Base-by-base conservation (phyloP, 495 filamentous ascomycete species). In the Tuber calosporum region DNA sequence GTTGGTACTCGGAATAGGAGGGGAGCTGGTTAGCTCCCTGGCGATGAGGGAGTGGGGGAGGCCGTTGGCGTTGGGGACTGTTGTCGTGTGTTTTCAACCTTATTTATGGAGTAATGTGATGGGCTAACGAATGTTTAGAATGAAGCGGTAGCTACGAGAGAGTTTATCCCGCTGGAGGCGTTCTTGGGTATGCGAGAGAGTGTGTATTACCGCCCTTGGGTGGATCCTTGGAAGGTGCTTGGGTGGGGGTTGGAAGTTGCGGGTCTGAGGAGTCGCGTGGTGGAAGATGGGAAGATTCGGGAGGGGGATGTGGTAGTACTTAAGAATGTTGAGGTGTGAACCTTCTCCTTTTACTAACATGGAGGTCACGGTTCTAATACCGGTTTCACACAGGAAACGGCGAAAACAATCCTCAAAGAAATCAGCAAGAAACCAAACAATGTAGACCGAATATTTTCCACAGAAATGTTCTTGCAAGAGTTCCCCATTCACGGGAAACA, bases 61-160 rank as follows among this genome's bases (percentile, higher is more conserved):
- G 36, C 95, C 95, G 30, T 85, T 94, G n/a, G 92, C 90, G 11
- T 83, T 99, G 4, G 90, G 89, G 3, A 86, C 89, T 36, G 95
- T 94, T 58, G 84, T 98, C 80, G 88, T 89, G 84, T 42, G 80
- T 91, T n/a, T 86, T 87, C 41, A 89, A 89, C 88, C 34, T 84
- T 98, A 74, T 90, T 93, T 78, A 89, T 86, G 20, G 87, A 88
- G 67, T 89, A 95, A 81, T 94, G 87, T 84, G 95, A 95, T 30
- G 86, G 90, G 13, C 83, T 99, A 4, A 90, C 89, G 4, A 86
- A 89, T 34, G 96, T 93, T 48, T 84, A 98, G 83, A 85, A 88
- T 40, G 94, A 98, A 74, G 90, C 92, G 0, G 81, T 95, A 4
- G 83, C 83, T 45, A 88, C 86, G 71, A 87, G 85, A 6, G 88